Conservation (phyloP, 495 filamentous ascomycete species). For the Podospora anserina region DNA sequence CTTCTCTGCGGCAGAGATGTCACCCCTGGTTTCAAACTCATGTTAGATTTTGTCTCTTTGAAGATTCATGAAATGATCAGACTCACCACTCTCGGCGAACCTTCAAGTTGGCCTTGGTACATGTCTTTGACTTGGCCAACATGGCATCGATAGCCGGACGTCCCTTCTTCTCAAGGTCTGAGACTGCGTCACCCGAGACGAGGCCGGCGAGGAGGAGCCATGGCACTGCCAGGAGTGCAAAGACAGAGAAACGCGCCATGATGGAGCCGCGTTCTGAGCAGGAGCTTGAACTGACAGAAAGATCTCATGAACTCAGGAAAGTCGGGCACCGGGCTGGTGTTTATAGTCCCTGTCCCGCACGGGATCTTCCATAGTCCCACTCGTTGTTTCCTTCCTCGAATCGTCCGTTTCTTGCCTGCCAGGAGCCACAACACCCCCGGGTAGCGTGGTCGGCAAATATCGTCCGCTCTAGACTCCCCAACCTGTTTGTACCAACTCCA, state of each 20-base stretch:
- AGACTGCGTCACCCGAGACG: slow-evolving; percentile 39
- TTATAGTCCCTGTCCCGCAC: neutral
- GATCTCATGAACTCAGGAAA: neutral
- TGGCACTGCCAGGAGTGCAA: slow-evolving; percentile 30
- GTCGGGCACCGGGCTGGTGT: neutral
- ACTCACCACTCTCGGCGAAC: slow-evolving; percentile 50
- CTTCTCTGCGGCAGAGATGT: slow-evolving; percentile 48
- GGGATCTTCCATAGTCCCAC: neutral
- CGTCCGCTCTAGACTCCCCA: slow-evolving; percentile 1
- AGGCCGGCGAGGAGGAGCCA: slow-evolving; percentile 28
- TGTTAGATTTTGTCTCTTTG: neutral
- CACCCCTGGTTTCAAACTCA: slow-evolving; percentile 41
- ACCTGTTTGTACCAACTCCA: neutral
- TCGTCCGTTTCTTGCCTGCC: slow-evolving; percentile 9
- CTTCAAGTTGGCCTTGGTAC: slow-evolving; percentile 46
- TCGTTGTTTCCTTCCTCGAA: neutral
- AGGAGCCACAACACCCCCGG: slow-evolving; percentile 1
- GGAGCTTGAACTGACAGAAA: slow-evolving; percentile 5
- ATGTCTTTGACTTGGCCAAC: slow-evolving; percentile 45
- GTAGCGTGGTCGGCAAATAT: slow-evolving; percentile 17
- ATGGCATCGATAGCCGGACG: slow-evolving; percentile 36
- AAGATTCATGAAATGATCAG: neutral
- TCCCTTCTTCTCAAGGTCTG: slow-evolving; percentile 44
- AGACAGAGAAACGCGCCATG: slow-evolving; percentile 29
- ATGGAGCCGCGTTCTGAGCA: slow-evolving; percentile 7